Conservation (phyloP, 1,284 basidiomycete species). For the Kalmanozyma brasiliensis region DNA sequence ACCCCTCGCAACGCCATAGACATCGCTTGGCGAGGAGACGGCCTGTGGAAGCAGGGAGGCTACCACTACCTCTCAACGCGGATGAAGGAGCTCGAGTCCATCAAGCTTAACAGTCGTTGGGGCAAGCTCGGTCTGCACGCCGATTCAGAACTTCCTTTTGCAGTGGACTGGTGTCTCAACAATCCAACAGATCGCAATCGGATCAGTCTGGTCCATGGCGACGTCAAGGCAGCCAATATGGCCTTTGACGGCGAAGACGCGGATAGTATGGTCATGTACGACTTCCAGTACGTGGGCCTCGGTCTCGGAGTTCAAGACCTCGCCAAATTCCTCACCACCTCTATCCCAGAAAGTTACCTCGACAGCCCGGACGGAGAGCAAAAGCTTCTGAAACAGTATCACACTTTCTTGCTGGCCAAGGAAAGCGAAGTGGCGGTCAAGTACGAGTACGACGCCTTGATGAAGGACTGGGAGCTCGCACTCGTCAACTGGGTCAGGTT, state of each 20-base stretch:
- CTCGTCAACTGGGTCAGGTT: conserved; percentile 50
- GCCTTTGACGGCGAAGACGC: conserved; percentile 29
- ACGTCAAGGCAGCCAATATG: conserved; percentile 56
- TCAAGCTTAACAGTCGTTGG: conserved; percentile 22
- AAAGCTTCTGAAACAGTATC: conserved; percentile 25
- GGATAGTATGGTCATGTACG: conserved; percentile 40
- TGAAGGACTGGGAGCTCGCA: conserved; percentile 43
- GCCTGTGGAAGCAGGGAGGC: conserved; percentile 46
- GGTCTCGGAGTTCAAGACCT: conserved; percentile 49
- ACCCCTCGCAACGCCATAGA: conserved; percentile 10
- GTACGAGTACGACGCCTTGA: conserved; percentile 27
- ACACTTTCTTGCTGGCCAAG: conserved; percentile 2
- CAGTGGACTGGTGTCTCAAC: conserved; percentile 39
- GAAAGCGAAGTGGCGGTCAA: conserved; percentile 8
- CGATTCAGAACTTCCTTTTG: conserved; percentile 13
- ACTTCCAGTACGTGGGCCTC: conserved; percentile 55
- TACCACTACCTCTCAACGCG: conserved; percentile 49
- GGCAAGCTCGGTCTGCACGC: conserved; percentile 31
- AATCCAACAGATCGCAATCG: conserved; percentile 13
- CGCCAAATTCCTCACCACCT: conserved; percentile 49
- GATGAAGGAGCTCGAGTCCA: conserved; percentile 16
- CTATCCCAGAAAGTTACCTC: conserved; percentile 13
- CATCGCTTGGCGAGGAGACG: conserved; percentile 16
- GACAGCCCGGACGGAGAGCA: conserved; percentile 7
- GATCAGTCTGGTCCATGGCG: conserved; percentile 48